A percentile compares a stretch with the other conserved stretches of the same genome.
Conservation (phyloP, 1,139 yeast species). For the Arxiozyma heterogenica region DNA sequence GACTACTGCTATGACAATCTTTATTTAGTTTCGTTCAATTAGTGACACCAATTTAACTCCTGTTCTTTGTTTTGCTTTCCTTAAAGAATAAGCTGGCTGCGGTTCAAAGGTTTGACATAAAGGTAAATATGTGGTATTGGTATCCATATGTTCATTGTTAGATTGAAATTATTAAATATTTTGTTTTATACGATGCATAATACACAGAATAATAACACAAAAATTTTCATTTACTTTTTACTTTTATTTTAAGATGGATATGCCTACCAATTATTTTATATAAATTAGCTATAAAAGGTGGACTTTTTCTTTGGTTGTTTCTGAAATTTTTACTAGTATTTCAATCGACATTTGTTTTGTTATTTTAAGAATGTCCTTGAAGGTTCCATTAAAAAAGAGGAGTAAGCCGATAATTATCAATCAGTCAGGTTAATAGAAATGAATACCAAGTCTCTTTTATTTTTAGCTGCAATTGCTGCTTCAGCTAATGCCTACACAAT, state of each 20-base stretch:
- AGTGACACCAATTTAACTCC: background rate
- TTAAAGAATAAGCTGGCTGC: background rate
- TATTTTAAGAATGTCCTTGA: too few relatives aligned
- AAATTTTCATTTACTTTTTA: too few relatives aligned
- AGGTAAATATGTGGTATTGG: background rate
- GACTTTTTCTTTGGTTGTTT: background rate
- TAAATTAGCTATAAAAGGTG: too few relatives aligned
- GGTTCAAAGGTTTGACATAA: background rate
- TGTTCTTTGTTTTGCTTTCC: too few relatives aligned
- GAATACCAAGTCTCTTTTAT: conserved; percentile 9
- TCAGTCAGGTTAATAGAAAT: background rate
- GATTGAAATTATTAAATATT: too few relatives aligned
- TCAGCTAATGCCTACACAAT: conserved; percentile 8
- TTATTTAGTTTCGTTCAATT: background rate
- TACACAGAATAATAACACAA: background rate
- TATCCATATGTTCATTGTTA: background rate
- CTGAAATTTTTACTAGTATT: too few relatives aligned
- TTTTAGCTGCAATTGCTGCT: conserved; percentile 8
- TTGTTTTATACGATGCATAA: background rate
- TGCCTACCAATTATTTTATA: background rate
- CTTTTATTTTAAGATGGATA: background rate
- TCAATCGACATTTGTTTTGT: too few relatives aligned
- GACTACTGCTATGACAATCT: background rate
- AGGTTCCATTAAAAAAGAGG: background rate
- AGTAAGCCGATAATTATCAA: background rate